Percentiles rank a stretch among this genome's conserved stretches.
Conservation (phyloP, 2,329 filamentous ascomycete species). For the Harringtonia aguacate region DNA sequence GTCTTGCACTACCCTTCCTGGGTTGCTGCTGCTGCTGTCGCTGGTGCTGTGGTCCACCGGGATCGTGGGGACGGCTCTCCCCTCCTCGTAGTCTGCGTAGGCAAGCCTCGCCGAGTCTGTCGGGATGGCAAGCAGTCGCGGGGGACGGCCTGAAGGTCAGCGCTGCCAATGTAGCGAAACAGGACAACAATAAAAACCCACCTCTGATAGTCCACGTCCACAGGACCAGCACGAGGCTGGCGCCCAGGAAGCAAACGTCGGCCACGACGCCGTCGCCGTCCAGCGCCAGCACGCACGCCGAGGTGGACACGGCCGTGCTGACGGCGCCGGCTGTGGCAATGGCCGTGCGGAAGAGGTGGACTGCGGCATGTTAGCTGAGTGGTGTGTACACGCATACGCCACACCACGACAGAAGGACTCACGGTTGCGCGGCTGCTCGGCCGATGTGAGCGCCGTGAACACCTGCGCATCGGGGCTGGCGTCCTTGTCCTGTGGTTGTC, state of each 20-base stretch:
- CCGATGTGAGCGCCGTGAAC: slow-evolving; percentile 19
- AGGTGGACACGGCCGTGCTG: slow-evolving; percentile 32
- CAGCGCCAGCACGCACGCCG: slow-evolving; percentile 30
- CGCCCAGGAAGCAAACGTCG: slow-evolving; percentile 59
- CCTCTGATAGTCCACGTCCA: slow-evolving; percentile 26
- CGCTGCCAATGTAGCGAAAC: background rate
- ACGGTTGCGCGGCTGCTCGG: slow-evolving; percentile 25
- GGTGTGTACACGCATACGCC: too few species aligned
- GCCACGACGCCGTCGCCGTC: slow-evolving; percentile 30
- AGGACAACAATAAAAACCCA: background rate
- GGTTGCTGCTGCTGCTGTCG: background rate
- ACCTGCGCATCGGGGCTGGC: slow-evolving; percentile 22
- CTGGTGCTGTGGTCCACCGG: background rate
- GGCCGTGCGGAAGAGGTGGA: slow-evolving; percentile 44
- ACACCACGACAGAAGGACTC: slow-evolving; percentile 2
- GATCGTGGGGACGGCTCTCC: background rate
- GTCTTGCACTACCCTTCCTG: too few species aligned
- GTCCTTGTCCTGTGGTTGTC: slow-evolving; percentile 14
- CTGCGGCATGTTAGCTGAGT: slow-evolving; percentile 22
- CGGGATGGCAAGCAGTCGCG: slow-evolving; percentile 8
- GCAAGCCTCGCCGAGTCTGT: slow-evolving; percentile 2
- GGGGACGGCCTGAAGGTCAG: slow-evolving; percentile 3
- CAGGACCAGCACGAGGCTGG: slow-evolving; percentile 49
- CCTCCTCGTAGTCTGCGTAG: slow-evolving; percentile 1
- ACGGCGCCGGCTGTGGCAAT: slow-evolving; percentile 48